These are phyloP conservation scores for Echinochloa phyllopogon DNA, from an alignment of 176 grass and related monocot genomes.

Conservation along the genomic window DNA sequence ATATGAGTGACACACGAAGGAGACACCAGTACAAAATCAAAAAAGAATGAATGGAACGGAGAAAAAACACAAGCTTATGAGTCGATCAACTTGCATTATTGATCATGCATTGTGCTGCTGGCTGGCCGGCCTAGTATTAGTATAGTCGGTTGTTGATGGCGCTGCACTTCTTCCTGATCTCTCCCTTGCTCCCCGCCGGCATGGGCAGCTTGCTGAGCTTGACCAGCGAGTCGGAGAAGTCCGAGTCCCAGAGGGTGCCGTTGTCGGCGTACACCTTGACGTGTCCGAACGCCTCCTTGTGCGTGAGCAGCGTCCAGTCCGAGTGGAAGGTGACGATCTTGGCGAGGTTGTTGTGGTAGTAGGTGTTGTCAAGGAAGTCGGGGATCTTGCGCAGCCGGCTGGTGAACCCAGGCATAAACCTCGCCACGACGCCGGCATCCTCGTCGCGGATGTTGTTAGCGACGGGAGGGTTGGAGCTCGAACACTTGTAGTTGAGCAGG, in stretches of 20 bases:
- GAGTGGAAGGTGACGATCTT: constrained; percentile 58
- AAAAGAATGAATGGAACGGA: constrained; percentile 29
- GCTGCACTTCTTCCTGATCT: constrained; percentile 61
- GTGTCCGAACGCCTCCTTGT: constrained; percentile 24
- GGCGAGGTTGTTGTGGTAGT: constrained; percentile 49
- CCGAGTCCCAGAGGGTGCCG: constrained; percentile 39
- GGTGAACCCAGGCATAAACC: constrained; percentile 30
- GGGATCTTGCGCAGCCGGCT: constrained; percentile 45
- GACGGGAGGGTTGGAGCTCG: neutral
- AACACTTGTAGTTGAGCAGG: constrained; percentile 47
- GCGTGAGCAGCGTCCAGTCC: constrained; percentile 49
- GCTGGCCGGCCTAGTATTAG: neutral
- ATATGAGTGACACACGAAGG: too few relatives aligned
- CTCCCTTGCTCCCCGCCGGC: constrained; percentile 55
- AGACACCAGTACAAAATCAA: neutral
- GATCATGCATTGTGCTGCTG: too few relatives aligned
- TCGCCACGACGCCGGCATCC: neutral
- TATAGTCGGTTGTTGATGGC: constrained; percentile 12
- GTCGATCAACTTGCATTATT: neutral
- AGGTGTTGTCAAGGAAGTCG: constrained; percentile 47
- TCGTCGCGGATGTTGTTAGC: constrained; percentile 38
- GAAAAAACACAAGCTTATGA: neutral
- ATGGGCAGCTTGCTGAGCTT: constrained; percentile 64
- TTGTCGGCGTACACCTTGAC: constrained; percentile 47
- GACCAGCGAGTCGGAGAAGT: constrained; percentile 53